Percentiles rank a stretch among this genome's conserved stretches.
These are phyloP conservation scores for Marvania coccoides DNA, from an alignment of 139 green algal genomes.

Conservation along the genomic window DNA sequence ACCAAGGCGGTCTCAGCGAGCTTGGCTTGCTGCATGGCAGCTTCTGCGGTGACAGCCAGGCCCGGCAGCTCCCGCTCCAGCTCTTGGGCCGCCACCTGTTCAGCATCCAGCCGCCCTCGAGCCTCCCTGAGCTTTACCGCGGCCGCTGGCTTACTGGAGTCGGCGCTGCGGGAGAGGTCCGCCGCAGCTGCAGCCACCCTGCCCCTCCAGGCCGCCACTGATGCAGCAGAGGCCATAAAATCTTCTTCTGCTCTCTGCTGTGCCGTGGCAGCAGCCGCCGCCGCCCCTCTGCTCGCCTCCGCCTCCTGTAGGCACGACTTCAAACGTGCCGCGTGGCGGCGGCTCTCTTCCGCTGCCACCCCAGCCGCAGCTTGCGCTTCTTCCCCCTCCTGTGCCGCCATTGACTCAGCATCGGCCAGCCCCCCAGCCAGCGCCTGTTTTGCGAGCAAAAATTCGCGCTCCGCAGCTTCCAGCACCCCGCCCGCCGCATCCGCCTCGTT, in stretches of 20 bases:
- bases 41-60: background rate
- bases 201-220: slow-evolving; percentile 7
- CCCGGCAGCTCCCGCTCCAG: background rate
- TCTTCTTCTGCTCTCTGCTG: background rate
- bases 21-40: background rate
- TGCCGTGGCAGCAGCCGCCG: background rate
- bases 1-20: background rate
- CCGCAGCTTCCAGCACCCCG: background rate
- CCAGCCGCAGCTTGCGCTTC: background rate
- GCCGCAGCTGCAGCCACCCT: slow-evolving; percentile 5
- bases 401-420: background rate
- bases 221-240: background rate
- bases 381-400: background rate
- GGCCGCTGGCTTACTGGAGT: background rate
- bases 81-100: background rate
- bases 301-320: background rate
- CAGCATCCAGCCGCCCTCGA: slow-evolving; percentile 1
- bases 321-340: background rate
- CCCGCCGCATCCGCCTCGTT: slow-evolving; percentile 5
- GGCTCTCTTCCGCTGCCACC: background rate
- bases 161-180: slow-evolving; percentile 9
- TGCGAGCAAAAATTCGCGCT: background rate
- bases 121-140: slow-evolving; percentile 12
- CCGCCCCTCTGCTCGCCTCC: background rate
- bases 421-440: background rate